A percentile compares a stretch with the other conserved stretches of the same genome.
These are phyloP conservation scores for Nemania bipapillata DNA, from an alignment of 2,329 filamentous ascomycete species.

Conservation along the genomic window DNA sequence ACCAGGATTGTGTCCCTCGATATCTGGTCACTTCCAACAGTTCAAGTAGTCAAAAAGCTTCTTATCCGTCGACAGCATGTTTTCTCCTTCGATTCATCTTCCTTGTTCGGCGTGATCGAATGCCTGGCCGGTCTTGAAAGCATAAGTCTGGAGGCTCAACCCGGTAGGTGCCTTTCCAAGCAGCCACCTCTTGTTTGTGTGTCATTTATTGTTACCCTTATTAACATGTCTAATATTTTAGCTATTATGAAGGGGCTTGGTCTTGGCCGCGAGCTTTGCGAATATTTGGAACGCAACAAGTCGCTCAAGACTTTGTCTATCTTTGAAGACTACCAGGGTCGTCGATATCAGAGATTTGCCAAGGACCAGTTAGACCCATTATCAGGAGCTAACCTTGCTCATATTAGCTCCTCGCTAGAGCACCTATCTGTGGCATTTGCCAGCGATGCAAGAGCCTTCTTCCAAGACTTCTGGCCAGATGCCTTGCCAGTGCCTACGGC, in stretches of 20 bases:
- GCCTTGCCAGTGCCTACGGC: neutral
- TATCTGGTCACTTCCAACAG: neutral
- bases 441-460: neutral
- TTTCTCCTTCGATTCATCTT: neutral
- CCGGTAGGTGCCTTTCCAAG: neutral
- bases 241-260: neutral
- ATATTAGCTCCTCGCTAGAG: neutral
- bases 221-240: neutral
- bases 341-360: neutral
- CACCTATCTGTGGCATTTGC: conserved; percentile 5
- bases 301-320: neutral
- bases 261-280: neutral
- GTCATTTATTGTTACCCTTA: neutral
- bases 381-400: neutral
- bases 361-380: neutral
- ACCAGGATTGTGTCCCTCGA: no score
- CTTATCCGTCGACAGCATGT: conserved; percentile 8
- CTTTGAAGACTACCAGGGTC: neutral
- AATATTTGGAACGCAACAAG: no score
- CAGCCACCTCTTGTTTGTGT: neutral
- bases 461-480: conserved; percentile 1
- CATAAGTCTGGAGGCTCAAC: neutral
- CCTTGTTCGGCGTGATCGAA: neutral
- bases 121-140: conserved; percentile 3
- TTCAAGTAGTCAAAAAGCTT: neutral